Conservation (phyloP, 2,329 filamentous ascomycete species). For the Sclerotinia sclerotiorum region DNA sequence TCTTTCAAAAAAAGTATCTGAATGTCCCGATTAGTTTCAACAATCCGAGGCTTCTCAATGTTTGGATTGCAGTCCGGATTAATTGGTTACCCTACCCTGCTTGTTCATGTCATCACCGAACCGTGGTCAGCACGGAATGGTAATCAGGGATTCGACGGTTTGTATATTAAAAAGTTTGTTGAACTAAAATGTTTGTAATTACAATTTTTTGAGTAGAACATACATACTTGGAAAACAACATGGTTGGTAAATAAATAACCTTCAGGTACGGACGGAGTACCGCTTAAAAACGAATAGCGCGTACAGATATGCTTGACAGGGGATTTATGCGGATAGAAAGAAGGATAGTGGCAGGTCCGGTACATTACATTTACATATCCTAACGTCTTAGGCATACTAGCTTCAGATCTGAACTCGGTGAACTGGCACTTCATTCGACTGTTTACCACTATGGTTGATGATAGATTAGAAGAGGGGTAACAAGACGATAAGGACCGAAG, state of each 20-base stretch:
- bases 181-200: conserved; percentile 18
- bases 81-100: too few species aligned
- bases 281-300: background rate
- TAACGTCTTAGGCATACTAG: background rate
- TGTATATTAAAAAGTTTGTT: conserved; percentile 20
- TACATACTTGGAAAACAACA: background rate
- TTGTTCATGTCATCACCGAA: conserved; percentile 3
- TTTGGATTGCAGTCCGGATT: too few species aligned
- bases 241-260: background rate
- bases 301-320: background rate
- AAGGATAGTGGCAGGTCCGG: background rate
- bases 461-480: conserved; percentile 23
- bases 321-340: background rate
- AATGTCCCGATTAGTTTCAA: too few species aligned
- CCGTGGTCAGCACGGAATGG: conserved; percentile 18
- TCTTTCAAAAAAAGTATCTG: too few species aligned
- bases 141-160: conserved; percentile 13
- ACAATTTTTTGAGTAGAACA: background rate
- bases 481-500: conserved; percentile 21
- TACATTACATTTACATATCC: background rate
- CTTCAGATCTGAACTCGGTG: background rate
- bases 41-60: too few species aligned
- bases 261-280: background rate
- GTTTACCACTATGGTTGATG: background rate
- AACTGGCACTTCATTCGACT: background rate